Evolutionary conservation across 2,329 filamentous ascomycete genomes (phyloP), one percentile per base, ranked within the genome.

Genomic region (Polychaeton citri): DNA sequence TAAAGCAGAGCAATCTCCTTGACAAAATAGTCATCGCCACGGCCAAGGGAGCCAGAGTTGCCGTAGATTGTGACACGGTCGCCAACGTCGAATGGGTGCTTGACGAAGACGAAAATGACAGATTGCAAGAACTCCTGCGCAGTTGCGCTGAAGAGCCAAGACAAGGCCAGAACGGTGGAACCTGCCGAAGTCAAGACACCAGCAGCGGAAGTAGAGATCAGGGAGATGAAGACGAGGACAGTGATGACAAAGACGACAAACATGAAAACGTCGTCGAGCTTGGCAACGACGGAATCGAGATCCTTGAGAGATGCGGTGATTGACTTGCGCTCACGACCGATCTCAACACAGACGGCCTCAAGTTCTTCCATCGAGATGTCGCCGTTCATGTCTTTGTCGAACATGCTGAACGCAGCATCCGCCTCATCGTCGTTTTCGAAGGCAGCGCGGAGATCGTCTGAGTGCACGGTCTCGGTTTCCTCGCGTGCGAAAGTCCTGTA

Each of bases 331-430:
- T 96, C 88, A 12, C 88, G 75, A 21, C 88, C 86, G 45, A 95
- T 90, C 53, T 96, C 88, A 35, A 93, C 87, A 59, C 85, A 93
- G 17, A 92, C 86, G 16, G 83, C 76, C 58, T 95, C 87, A 16
- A 96, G 72, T 55, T 95, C 88, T 51, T 94, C 85, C 74, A 94
- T 86, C 1, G 83, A 92, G 34, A 95, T 93, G 51, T 96, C 88
- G 3, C 87, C 88, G 44, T 96, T 96, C 64, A 95, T 75, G 50
- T 96, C 88, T 54, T 90, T 92, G 62, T 96, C 88, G 47, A 95
- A 95, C 67, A 95, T 87, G 47, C 70, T 68, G 51, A 96, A 95
- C 0, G 87, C 87, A 2, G 81, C 81, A 36, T 90, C 81, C 1
- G 86, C 84, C 53, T 95, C 88, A 10, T 95, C 87, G 13, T 79